phyloP scores from a whole-genome alignment of 2,329 filamentous ascomycete species.

The Chrysoporthe puriensis region DNA sequence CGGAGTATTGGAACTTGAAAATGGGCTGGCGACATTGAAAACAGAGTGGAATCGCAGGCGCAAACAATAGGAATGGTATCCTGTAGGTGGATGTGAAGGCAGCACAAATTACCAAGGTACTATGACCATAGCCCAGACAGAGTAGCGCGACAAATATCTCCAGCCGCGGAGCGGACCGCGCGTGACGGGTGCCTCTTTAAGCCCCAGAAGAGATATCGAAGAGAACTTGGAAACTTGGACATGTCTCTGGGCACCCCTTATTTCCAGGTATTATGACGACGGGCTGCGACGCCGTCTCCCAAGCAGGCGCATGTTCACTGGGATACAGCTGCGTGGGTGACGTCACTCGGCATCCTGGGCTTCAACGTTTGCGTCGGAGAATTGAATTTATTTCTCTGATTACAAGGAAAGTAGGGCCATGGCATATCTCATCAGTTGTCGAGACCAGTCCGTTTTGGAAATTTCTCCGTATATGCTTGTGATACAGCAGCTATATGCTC shows the following conservation, averaged over 20 bases:
- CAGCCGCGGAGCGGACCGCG: constrained; percentile 10
- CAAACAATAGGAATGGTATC: too few relatives aligned
- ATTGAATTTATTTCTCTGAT: neutral
- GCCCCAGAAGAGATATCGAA: neutral
- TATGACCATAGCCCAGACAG: too few relatives aligned
- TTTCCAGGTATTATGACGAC: constrained; percentile 10
- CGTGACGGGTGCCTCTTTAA: constrained; percentile 1
- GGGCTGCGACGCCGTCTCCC: constrained; percentile 7
- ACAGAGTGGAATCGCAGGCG: too few relatives aligned
- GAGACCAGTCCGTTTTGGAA: neutral
- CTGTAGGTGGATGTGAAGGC: too few relatives aligned
- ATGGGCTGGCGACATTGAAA: too few relatives aligned
- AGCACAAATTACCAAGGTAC: neutral
- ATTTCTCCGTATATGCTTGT: neutral
- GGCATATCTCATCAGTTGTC: neutral
- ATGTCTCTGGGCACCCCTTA: neutral
- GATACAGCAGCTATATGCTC: neutral
- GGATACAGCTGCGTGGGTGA: constrained; percentile 9
- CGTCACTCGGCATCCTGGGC: constrained; percentile 19
- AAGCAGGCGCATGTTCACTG: neutral
- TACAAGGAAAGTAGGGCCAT: neutral
- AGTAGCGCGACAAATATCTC: too few relatives aligned
- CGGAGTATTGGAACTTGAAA: too few relatives aligned
- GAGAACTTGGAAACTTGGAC: constrained; percentile 18
- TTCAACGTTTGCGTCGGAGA: neutral